Evolutionary conservation across 192 early-diverging fungal species (phyloP).

Genomic region (Diversispora epigaea): DNA sequence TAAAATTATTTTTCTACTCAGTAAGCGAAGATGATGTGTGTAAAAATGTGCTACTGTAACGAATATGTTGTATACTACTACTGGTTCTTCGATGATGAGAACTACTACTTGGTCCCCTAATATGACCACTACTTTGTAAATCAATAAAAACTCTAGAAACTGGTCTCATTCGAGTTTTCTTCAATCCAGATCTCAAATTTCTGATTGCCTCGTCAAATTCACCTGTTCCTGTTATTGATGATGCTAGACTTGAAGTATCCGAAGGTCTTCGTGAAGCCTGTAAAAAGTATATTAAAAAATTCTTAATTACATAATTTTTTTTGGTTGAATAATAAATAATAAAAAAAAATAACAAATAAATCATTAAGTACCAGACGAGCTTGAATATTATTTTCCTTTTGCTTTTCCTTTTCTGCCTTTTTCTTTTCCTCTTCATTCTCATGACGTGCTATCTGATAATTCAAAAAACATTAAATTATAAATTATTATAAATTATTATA

Average conservation of each 20-base stretch:
- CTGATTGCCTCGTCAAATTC: conserved; percentile 45
- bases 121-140: conserved; percentile 2
- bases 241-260: conserved; percentile 12
- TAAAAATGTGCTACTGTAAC: neutral
- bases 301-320: neutral
- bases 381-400: neutral
- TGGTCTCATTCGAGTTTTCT: conserved; percentile 37
- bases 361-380: conserved; percentile 1
- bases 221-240: conserved; percentile 38
- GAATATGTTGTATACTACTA: neutral
- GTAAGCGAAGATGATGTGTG: neutral
- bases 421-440: conserved; percentile 42
- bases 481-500: neutral
- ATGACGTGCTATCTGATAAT: conserved; percentile 33
- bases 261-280: conserved; percentile 34
- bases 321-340: neutral
- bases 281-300: neutral
- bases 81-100: neutral
- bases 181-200: conserved; percentile 38
- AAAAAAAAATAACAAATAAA: neutral
- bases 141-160: conserved; percentile 44
- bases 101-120: neutral
- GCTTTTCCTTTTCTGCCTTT: conserved; percentile 24
- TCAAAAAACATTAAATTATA: neutral
- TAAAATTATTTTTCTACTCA: neutral